Conservation (phyloP, 2,329 filamentous ascomycete species). For the Leptodontidium sp. region DNA sequence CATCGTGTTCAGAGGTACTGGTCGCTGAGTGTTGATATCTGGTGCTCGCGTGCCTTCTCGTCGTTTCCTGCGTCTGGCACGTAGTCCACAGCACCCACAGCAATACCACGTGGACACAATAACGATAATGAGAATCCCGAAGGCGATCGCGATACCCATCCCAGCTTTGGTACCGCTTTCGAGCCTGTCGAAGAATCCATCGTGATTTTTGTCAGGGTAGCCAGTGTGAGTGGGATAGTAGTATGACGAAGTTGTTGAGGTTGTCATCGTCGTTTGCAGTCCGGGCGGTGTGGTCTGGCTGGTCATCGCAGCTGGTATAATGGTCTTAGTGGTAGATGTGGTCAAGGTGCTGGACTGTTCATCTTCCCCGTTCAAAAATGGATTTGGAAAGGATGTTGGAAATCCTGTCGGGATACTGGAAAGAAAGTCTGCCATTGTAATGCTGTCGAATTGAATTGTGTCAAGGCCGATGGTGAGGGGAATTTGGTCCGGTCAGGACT, state of each 20-base stretch:
- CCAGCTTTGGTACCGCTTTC: conserved; percentile 26
- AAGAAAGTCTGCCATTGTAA: not conserved
- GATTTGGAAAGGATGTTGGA: not conserved
- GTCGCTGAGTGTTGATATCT: conserved; percentile 9
- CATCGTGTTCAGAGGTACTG: conserved; percentile 25
- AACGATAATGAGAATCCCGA: conserved; percentile 30
- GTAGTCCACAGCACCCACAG: conserved; percentile 38
- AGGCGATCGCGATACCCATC: conserved; percentile 21
- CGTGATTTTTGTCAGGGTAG: not conserved
- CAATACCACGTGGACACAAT: conserved; percentile 34
- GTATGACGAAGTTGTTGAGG: conserved; percentile 1
- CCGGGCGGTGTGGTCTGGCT: not conserved
- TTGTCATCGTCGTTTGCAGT: not conserved
- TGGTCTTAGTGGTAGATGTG: not conserved
- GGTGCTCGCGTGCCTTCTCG: conserved; percentile 14
- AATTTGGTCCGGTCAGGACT: not conserved
- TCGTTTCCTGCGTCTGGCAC: conserved; percentile 21
- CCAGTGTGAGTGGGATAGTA: not conserved
- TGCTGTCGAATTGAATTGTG: not conserved
- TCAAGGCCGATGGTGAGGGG: not conserved
- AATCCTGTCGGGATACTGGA: not conserved
- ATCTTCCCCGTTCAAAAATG: not conserved
- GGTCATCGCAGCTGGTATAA: not conserved
- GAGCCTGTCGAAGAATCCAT: conserved; percentile 23
- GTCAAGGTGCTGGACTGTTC: not conserved